These are phyloP conservation scores for Claviceps digitariae DNA, from an alignment of 2,329 filamentous ascomycete genomes.

Conservation along the genomic window DNA sequence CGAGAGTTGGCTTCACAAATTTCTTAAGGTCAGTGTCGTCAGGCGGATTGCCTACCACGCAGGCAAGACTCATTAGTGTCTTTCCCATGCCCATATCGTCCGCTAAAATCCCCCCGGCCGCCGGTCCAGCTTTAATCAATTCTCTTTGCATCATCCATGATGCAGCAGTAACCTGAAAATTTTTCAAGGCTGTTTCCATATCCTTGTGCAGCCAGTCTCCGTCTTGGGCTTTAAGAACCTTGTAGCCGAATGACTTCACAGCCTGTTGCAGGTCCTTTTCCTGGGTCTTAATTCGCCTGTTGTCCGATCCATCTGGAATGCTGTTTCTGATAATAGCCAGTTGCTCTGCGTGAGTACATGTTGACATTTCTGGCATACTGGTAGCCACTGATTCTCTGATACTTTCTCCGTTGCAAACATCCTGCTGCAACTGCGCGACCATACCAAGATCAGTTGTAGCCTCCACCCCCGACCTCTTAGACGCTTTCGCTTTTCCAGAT, in stretches of 20 bases:
- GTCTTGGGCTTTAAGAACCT: not conserved
- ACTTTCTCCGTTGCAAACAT: not conserved
- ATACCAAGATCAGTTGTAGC: not conserved
- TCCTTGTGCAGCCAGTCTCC: not conserved
- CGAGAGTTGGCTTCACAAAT: conserved; percentile 23
- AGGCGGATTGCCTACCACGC: conserved; percentile 49
- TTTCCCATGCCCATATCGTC: conserved; percentile 55
- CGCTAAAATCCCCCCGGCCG: conserved; percentile 48
- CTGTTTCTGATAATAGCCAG: not conserved
- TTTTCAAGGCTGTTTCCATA: not conserved
- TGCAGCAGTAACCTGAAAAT: conserved; percentile 36
- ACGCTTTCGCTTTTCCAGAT: not conserved
- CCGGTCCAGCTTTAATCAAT: conserved; percentile 23
- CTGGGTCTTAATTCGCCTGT: not conserved
- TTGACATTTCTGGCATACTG: not conserved
- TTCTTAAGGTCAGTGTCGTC: conserved; percentile 20
- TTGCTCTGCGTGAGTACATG: not conserved
- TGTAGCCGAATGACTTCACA: not conserved
- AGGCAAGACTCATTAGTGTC: conserved; percentile 61
- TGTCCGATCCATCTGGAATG: not conserved
- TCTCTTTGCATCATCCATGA: conserved; percentile 43
- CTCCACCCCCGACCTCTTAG: not conserved
- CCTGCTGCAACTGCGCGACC: not conserved
- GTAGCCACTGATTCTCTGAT: not conserved
- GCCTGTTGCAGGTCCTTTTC: not conserved